Conservation (phyloP, 192 early-diverging fungal species). For the Martensiomyces pterosporus region DNA sequence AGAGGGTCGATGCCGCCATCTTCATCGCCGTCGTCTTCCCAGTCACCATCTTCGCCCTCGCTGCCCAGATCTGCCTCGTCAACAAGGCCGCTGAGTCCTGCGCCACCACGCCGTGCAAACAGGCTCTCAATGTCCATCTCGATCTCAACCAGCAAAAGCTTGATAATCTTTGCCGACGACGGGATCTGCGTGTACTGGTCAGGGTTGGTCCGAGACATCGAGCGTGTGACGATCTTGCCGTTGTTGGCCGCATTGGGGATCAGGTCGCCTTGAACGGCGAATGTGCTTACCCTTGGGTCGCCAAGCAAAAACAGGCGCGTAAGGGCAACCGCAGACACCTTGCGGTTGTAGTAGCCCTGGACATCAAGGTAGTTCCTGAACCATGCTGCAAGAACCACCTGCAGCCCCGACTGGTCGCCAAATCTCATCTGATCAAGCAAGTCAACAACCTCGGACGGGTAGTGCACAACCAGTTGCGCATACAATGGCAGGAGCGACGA, state of each 20-base stretch:
- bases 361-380: constrained; percentile 79
- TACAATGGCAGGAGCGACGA: constrained; percentile 84
- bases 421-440: constrained; percentile 63
- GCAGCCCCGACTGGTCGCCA: constrained; percentile 62
- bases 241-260: constrained; percentile 47
- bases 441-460: constrained; percentile 66
- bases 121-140: constrained; percentile 61
- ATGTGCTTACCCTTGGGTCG: constrained; percentile 60
- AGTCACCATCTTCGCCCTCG: constrained; percentile 26
- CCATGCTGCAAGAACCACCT: constrained; percentile 75
- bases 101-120: constrained; percentile 54
- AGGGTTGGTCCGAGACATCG: constrained; percentile 48
- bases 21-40: constrained; percentile 63
- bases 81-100: constrained; percentile 51
- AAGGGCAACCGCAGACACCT: constrained; percentile 74
- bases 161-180: constrained; percentile 80
- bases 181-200: constrained; percentile 76
- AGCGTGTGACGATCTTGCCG: constrained; percentile 58
- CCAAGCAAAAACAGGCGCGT: constrained; percentile 62
- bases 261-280: constrained; percentile 80
- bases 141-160: constrained; percentile 77
- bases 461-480: constrained; percentile 72
- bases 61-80: constrained; percentile 59
- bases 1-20: constrained; percentile 33
- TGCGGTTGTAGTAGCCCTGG: constrained; percentile 77